Evolutionary conservation across 148 eudicot species (phyloP).

Genomic region (Rhododendron kiyosumense): DNA sequence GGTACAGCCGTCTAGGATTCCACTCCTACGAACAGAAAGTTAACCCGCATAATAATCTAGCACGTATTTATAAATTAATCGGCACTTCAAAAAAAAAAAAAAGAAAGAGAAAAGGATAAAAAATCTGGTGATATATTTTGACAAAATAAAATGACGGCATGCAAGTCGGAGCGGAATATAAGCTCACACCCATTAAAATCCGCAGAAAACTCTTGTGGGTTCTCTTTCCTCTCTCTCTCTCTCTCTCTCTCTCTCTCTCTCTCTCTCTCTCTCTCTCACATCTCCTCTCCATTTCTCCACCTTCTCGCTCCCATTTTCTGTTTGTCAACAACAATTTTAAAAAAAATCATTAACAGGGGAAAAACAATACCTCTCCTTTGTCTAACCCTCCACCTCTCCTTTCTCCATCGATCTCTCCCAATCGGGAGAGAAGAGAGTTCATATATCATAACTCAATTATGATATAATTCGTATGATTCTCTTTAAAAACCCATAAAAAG

Average conservation of each 20-base stretch:
- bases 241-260: constrained; percentile 3
- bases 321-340: not conserved
- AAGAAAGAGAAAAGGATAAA: too few relatives aligned
- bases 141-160: not conserved
- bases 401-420: not conserved
- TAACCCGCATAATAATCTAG: too few relatives aligned
- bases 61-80: too few relatives aligned
- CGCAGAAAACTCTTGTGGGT: not conserved
- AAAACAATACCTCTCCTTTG: not conserved
- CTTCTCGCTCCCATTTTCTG: not conserved
- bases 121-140: not conserved
- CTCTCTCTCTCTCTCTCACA: not conserved
- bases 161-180: constrained; percentile 19
- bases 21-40: too few relatives aligned
- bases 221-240: not conserved
- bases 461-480: not conserved
- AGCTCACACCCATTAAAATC: constrained; percentile 21
- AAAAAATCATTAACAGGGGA: not conserved
- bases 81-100: too few relatives aligned
- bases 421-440: not conserved
- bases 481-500: not conserved
- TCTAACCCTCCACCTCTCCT: not conserved
- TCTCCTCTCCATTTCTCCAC: not conserved
- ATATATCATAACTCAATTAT: not conserved
- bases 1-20: too few relatives aligned